Evolutionary conservation across 2,329 filamentous ascomycete genomes (phyloP).

Genomic region (Rhynchosporium graminicola): DNA sequence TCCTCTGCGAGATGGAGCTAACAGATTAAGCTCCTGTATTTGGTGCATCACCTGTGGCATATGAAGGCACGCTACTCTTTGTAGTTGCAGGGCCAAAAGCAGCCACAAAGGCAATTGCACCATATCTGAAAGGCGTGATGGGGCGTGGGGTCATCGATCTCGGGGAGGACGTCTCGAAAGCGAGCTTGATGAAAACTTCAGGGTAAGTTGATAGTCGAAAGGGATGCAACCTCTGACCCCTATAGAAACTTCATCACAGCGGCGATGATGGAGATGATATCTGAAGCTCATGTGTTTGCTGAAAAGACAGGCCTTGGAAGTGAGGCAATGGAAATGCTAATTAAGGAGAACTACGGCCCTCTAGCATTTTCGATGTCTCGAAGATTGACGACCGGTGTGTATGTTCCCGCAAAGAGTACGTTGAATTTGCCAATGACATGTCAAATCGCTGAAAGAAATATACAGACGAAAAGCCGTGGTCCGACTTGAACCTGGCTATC

Average conservation of each 20-base stretch:
- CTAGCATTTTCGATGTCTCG: conserved; percentile 46
- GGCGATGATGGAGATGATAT: conserved; percentile 48
- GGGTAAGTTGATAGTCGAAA: conserved; percentile 25
- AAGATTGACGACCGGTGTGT: conserved; percentile 46
- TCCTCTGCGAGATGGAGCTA: conserved; percentile 32
- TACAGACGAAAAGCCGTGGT: conserved; percentile 45
- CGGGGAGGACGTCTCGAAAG: conserved; percentile 45
- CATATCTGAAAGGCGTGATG: conserved; percentile 47
- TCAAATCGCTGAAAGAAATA: conserved; percentile 10
- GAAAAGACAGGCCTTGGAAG: conserved; percentile 48
- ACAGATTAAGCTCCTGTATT: conserved; percentile 46
- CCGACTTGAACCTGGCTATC: conserved; percentile 51
- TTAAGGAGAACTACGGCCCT: conserved; percentile 45
- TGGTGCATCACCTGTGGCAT: conserved; percentile 47
- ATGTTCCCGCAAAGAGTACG: conserved; percentile 43
- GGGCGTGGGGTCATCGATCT: conserved; percentile 45
- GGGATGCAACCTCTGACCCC: neutral
- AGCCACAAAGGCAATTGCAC: conserved; percentile 42
- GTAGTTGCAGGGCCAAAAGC: conserved; percentile 44
- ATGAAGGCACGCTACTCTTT: conserved; percentile 47
- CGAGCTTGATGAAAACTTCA: conserved; percentile 47
- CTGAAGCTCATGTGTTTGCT: conserved; percentile 49
- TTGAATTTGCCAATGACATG: neutral
- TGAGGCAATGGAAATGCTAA: conserved; percentile 45
- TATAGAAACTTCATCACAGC: conserved; percentile 43